Evolutionary conservation across 306 rosid species (phyloP), one percentile per base, ranked within the genome.

Genomic region (Lotus japonicus): DNA sequence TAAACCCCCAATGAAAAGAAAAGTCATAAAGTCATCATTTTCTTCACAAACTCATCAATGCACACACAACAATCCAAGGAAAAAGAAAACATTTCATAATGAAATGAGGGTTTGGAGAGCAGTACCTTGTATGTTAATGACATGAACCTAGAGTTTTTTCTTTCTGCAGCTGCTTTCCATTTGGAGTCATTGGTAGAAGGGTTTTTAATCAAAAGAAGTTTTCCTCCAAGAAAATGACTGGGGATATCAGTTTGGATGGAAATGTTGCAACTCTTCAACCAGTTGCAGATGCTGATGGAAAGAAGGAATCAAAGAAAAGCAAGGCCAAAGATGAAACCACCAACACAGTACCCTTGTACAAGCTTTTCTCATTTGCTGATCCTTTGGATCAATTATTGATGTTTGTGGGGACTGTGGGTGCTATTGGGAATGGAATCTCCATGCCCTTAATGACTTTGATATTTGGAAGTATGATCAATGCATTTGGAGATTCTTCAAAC

Each of bases 321-420:
- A 50, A 52, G 14, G 56, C 19, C 42, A 57, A 57, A 41, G 70
- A 41, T 9, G 80, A 79, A 69, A 51, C 49, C 60, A 9, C 39
- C 3, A 78, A 80, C 44, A 72, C 80, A 57, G 68, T 85, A 45
- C 79, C 95, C 1, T 88, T 85, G 39, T 53, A 52, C 57, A 85
- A 70, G 70, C 86, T 88, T 41, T 88, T 85, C 83, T 72, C 89
- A 9, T 88, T 82, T 61, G 87, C 95, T 42, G 91, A 88, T 66
- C 35, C 78, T 21, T 56, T 63, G 46, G 95, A 88, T 71, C 42
- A 16, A 8, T 5, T 75, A 3, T 64, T 88, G 74, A 88, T 88
- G 90, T 19, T 81, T 17, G 7, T 69, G 15, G 95, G 90, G 26
- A 70, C 80, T 26, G 39, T 75, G 5, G 88, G 90, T 56, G 90